Evolutionary conservation across 441 rosid genomes (phyloP).

Genomic region (Euphorbia corollata): DNA sequence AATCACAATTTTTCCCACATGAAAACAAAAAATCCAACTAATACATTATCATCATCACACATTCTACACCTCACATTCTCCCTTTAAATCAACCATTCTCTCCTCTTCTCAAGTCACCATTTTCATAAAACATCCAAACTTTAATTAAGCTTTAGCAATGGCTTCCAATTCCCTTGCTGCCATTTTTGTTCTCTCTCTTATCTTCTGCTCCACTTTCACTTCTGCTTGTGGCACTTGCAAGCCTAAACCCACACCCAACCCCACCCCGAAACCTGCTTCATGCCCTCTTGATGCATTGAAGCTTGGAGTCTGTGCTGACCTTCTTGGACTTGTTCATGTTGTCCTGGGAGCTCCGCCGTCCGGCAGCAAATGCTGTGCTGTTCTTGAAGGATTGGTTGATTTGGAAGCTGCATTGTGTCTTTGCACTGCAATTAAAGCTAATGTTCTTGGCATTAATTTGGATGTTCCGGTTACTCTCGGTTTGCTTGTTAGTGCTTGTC

Average conservation of each 20-base stretch:
- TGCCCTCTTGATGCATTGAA: constrained; percentile 38
- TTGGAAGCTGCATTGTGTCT: constrained; percentile 41
- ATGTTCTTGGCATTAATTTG: constrained; percentile 36
- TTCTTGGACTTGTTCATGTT: constrained; percentile 36
- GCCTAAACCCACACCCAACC: constrained; percentile 6
- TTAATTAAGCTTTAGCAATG: constrained; percentile 21
- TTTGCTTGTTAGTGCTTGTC: constrained; percentile 31
- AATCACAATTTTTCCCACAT: too few relatives aligned
- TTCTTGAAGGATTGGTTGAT: constrained; percentile 32
- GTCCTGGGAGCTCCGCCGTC: constrained; percentile 28
- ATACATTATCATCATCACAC: constrained; percentile 21
- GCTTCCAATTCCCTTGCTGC: constrained; percentile 29
- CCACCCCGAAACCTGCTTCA: background rate
- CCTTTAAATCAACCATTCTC: constrained; percentile 22
- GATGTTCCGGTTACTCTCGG: constrained; percentile 30
- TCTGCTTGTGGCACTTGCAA: constrained; percentile 28
- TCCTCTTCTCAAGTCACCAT: constrained; percentile 4
- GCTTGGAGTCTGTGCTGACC: constrained; percentile 40
- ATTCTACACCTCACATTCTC: constrained; percentile 26
- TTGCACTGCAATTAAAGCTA: constrained; percentile 46
- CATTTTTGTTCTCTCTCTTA: constrained; percentile 31
- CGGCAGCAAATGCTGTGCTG: constrained; percentile 33
- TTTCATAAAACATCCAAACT: background rate
- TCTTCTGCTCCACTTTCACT: constrained; percentile 33
- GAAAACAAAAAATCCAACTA: constrained; percentile 25